Base-by-base conservation (phyloP, 2,329 filamentous ascomycete genomes). In the Arthrobotrys megalospora region DNA sequence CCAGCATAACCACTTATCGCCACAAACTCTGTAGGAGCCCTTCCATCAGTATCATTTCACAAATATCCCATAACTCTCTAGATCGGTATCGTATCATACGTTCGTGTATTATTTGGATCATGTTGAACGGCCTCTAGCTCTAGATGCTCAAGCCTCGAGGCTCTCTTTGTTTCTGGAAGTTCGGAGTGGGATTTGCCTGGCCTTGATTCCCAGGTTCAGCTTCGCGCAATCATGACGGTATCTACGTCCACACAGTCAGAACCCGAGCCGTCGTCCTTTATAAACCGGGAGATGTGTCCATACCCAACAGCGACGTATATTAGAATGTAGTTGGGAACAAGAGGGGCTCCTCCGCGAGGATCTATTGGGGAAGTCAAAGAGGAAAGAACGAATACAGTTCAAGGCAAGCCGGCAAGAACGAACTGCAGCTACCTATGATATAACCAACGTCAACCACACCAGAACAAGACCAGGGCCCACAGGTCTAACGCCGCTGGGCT, bases 41-140 rank as follows among this genome's bases (percentile, higher is more conserved):
- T 19, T 38, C 34, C 14, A 53, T 76, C 43, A 76, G 73, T 41
- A 16, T 21, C 32, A 24, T 12, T 14, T 19, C 45, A 34, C 16
- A 4, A 32, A 14, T 21, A 24, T 24, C 21, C 21, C 2, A 47
- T 34, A 34, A 71, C 21, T n/a, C 14, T 21, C 19, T n/a, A 21
- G 41, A 62, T 43, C 52, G 16, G 52, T 28, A 48, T 12, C 75
- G 43, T 28, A 48, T 12, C 75, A 34, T 72, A 78, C 75, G 67
- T 32, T 72, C 1, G 38, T 78, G 75, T 28, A 78, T 72, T 55
- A 71, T 43, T 16, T 78, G 75, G 50, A 78, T 72, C 75, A 78
- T 78, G 14, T 64, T 64, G 62, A 14, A 14, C 21, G 16, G 38
- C 55, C 16, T 73, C 6, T 63, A 28, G 8, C 16, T 73, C 6